Evolutionary conservation across 2,329 filamentous ascomycete genomes (phyloP), one percentile per base, ranked within the genome.

Genomic region (Aspergillus novoparasiticus): DNA sequence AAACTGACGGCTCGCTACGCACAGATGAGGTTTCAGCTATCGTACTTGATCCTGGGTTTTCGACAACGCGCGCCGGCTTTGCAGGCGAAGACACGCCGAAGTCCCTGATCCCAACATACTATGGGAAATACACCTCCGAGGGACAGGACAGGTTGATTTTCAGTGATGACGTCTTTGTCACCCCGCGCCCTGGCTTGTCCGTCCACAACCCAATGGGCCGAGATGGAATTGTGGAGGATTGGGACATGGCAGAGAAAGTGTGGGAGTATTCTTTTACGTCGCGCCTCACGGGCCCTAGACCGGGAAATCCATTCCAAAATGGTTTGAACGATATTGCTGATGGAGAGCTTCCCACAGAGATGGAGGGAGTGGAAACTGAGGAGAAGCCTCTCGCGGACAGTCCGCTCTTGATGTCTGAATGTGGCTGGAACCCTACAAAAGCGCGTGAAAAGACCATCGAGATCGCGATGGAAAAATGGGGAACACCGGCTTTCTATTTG

Each of bases 1-100:
- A 14, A n/a, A 58, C 63, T 68, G 51, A 68, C 56, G 10, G 21
- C 30, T 6, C 12, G 6, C 30, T 51, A 54, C 65, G 53, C 62
- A 53, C 72, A 97, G 95, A 99, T 84, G 95, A 99, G 83, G 94
- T 99, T 68, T 96, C 94, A 41, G 96, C 96, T 58, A 91, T 99
- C 71, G 92, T 99, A 43, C 92, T 99, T 75, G 95, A 99, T 76
- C 92, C 95, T 3, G 95, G 96, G 66, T 97, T 93, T 82, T 92
- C 91, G 75, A 90, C 89, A 70, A 94, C 92, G 46, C 93, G 96
- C 80, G 95, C 94, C 64, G 95, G 95, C 63, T 99, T 98, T 75
- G 96, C 96, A 14, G 95, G 96, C 75, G 96, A 99, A 86, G 95
- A 99, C 81, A 90, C 93, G 0, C 95, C 95, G 71, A 98, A 98